Conservation (phyloP, 1,284 basidiomycete genomes). For the Singerocomus inundabilis region DNA sequence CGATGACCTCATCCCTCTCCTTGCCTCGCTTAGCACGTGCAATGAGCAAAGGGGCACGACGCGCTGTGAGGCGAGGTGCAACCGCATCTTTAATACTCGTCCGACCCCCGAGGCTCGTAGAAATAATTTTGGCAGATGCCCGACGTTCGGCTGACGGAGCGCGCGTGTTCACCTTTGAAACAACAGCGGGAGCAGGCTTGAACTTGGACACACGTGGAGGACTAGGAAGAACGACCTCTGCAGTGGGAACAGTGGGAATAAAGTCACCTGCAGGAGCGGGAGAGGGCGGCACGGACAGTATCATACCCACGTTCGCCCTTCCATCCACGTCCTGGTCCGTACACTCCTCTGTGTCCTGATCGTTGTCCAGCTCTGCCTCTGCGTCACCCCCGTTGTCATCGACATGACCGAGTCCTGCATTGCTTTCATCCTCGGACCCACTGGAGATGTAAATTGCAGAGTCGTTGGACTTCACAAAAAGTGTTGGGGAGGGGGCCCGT, state of each 20-base stretch:
- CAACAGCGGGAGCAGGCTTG: constrained; percentile 12
- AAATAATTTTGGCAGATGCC: background rate
- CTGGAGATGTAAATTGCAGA: constrained; percentile 34
- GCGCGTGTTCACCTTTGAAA: background rate
- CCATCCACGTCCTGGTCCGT: constrained; percentile 11
- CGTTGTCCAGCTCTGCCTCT: background rate
- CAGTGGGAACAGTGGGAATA: background rate
- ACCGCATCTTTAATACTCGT: background rate
- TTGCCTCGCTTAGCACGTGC: constrained; percentile 23
- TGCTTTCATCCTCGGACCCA: constrained; percentile 26
- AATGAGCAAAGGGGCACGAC: constrained; percentile 23
- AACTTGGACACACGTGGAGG: constrained; percentile 21
- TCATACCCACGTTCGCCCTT: constrained; percentile 27
- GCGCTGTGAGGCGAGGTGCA: background rate
- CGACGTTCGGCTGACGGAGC: background rate
- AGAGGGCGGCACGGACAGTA: constrained; percentile 27
- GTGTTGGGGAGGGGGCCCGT: constrained; percentile 18
- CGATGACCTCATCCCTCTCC: constrained; percentile 31
- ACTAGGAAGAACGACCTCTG: background rate
- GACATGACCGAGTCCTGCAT: background rate
- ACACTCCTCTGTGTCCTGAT: background rate
- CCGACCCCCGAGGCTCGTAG: background rate
- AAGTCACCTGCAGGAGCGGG: background rate
- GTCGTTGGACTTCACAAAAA: constrained; percentile 3
- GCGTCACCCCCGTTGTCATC: background rate